Evolutionary conservation across 208 protist species (phyloP), one percentile per base, ranked within the genome.

Genomic region (Blechomonas ayalai): DNA sequence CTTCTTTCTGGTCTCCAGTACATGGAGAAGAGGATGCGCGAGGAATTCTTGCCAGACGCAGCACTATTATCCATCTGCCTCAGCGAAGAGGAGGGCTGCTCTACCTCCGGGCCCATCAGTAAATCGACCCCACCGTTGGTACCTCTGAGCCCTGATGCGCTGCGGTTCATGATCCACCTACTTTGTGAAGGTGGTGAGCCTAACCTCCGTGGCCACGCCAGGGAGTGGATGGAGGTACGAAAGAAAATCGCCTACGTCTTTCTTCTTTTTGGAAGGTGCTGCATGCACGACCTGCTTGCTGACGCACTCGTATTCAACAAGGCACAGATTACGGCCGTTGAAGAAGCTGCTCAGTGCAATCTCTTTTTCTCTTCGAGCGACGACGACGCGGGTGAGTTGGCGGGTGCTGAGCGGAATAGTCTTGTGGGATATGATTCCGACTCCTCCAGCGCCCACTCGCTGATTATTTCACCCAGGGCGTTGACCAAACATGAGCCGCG

Each of bases 181-280:
- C 43, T 9, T 34, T 13, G 31, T 40, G 29, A 16, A 12, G 20
- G 12, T 40, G 12, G 31, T 34, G 23, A 25, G 4, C 18, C 10
- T 26, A 19, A 5, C 23, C 20, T 25, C 25, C 39, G 23, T 28
- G 34, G 4, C 34, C 16, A 13, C 13, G 34, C 34, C 13, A n/a
- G 34, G 16, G 4, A 13, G 34, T 5, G 7, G 7, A n/a, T 69
- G 32, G 62, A 69, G 34, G 54, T 58, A 15, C 20, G 54, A 23
- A 60, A 58, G 41, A 69, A 70, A 38, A 73, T 69, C 29, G 48
- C 59, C 19, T 59, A 70, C 48, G 41, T 66, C 13, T 78, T 78
- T 39, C 19, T 25, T 19, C 29, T 56, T n/a, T 35, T 78, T 37
- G 39, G 59, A 2, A 42, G 44, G 28, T 42, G 28, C 19, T 59